Percentiles rank a stretch among this genome's conserved stretches.
phyloP scores from a whole-genome alignment of 192 early-diverging fungal species.

The Coemansia aciculifera region DNA sequence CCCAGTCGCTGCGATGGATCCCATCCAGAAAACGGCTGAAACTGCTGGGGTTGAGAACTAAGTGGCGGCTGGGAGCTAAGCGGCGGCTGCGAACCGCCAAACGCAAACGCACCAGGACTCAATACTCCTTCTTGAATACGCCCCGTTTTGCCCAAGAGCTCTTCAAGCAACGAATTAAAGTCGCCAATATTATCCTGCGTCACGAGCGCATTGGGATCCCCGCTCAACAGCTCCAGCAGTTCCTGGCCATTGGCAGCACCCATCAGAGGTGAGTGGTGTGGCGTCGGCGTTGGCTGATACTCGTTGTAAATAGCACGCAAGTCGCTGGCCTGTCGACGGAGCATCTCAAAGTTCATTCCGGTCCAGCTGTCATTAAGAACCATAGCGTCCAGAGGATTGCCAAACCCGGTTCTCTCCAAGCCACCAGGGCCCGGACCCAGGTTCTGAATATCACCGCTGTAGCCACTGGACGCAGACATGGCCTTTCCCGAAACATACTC shows the following conservation, averaged over 20 bases:
- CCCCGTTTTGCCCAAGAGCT: constrained; percentile 25
- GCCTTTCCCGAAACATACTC: constrained; percentile 43
- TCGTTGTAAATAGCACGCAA: constrained; percentile 35
- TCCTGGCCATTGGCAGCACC: constrained; percentile 28
- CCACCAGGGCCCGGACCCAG: not conserved
- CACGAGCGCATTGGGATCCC: constrained; percentile 42
- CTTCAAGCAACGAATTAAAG: constrained; percentile 40
- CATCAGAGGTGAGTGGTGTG: constrained; percentile 49
- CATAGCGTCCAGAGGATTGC: not conserved
- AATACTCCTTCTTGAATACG: constrained; percentile 16
- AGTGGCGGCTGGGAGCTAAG: not conserved
- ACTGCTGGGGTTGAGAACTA: constrained; percentile 15
- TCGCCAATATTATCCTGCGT: constrained; percentile 37
- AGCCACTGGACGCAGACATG: not conserved
- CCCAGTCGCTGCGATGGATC: not conserved
- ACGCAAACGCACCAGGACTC: constrained; percentile 1
- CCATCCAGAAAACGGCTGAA: constrained; percentile 11
- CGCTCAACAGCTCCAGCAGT: constrained; percentile 31
- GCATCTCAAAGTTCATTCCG: constrained; percentile 33
- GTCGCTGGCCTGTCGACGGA: constrained; percentile 38
- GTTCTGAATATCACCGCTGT: not conserved
- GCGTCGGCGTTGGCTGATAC: constrained; percentile 53
- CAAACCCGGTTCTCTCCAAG: not conserved
- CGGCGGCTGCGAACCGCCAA: not conserved
- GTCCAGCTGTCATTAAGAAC: constrained; percentile 47